Conservation (phyloP, 1,284 basidiomycete genomes). For the Microbotryomycetes sp. region DNA sequence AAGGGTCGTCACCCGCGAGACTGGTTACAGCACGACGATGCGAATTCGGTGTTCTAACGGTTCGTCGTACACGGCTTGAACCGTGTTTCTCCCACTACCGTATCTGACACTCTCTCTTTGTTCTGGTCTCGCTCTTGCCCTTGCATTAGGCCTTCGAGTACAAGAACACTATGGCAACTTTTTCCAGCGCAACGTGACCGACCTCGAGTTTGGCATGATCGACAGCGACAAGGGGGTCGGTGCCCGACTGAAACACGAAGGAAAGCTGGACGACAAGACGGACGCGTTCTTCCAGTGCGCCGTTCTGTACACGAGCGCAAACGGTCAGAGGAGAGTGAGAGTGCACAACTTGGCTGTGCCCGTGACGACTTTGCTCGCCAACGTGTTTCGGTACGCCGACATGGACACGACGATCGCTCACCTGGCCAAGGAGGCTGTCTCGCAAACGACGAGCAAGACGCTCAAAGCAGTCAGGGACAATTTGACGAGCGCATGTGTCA, state of each 20-base stretch:
- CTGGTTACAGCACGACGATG: slow-evolving; percentile 74
- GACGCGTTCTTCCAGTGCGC: slow-evolving; percentile 86
- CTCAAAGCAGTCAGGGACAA: slow-evolving; percentile 73
- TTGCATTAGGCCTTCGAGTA: slow-evolving; percentile 57
- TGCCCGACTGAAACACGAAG: slow-evolving; percentile 57
- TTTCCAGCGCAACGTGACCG: slow-evolving; percentile 63
- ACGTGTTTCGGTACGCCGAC: slow-evolving; percentile 88
- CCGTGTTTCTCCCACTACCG: not conserved
- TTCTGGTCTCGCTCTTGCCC: not conserved
- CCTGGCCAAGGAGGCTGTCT: slow-evolving; percentile 71
- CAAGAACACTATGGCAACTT: slow-evolving; percentile 73
- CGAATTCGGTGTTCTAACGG: slow-evolving; percentile 81
- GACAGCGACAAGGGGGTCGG: slow-evolving; percentile 76
- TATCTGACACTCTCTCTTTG: not conserved
- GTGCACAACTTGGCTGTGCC: slow-evolving; percentile 77
- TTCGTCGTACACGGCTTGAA: slow-evolving; percentile 37
- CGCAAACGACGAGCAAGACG: slow-evolving; percentile 55
- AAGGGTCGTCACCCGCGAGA: slow-evolving; percentile 62
- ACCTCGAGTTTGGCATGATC: slow-evolving; percentile 71
- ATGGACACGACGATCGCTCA: slow-evolving; percentile 74
- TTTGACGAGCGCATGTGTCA: slow-evolving; percentile 75
- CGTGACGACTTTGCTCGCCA: slow-evolving; percentile 74
- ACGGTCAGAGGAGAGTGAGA: slow-evolving; percentile 76
- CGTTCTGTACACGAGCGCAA: slow-evolving; percentile 71
- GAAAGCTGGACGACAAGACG: slow-evolving; percentile 60